Conservation (phyloP, 83 land plant genomes). For the Picea abies region DNA sequence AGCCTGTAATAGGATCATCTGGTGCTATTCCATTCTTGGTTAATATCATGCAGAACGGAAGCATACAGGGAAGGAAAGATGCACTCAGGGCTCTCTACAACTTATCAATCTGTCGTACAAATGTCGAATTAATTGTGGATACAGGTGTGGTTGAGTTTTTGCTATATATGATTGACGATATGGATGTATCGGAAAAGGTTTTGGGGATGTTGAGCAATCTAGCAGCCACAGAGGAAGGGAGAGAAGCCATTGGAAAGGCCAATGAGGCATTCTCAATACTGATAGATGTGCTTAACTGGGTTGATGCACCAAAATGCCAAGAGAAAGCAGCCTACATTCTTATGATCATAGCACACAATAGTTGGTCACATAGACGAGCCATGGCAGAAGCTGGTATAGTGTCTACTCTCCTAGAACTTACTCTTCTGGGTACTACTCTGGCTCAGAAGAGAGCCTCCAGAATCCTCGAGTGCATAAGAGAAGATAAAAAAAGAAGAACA, state of each 20-base stretch:
- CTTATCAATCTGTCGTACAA: constrained; percentile 66
- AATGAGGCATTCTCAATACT: constrained; percentile 51
- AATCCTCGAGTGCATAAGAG: constrained; percentile 72
- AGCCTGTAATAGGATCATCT: constrained; percentile 56
- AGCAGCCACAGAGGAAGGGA: constrained; percentile 58
- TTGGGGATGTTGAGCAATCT: constrained; percentile 63
- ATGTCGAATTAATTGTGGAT: constrained; percentile 42
- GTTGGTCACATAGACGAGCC: constrained; percentile 55
- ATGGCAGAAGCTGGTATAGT: constrained; percentile 72
- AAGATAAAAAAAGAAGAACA: constrained; percentile 53
- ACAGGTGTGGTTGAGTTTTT: constrained; percentile 46
- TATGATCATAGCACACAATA: constrained; percentile 90
- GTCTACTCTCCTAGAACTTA: constrained; percentile 68
- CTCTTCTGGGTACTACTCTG: constrained; percentile 71
- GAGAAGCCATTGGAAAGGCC: constrained; percentile 43
- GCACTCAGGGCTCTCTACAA: constrained; percentile 76
- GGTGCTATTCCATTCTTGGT: constrained; percentile 68
- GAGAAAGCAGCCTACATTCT: constrained; percentile 81
- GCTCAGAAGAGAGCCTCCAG: constrained; percentile 89
- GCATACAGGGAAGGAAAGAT: constrained; percentile 49
- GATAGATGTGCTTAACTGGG: constrained; percentile 78
- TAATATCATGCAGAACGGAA: not conserved
- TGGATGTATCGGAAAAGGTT: constrained; percentile 46
- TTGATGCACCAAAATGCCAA: constrained; percentile 72
- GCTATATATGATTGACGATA: constrained; percentile 33